These are phyloP conservation scores for Phoma herbarum DNA, from an alignment of 2,329 filamentous ascomycete species.

Conservation along the genomic window DNA sequence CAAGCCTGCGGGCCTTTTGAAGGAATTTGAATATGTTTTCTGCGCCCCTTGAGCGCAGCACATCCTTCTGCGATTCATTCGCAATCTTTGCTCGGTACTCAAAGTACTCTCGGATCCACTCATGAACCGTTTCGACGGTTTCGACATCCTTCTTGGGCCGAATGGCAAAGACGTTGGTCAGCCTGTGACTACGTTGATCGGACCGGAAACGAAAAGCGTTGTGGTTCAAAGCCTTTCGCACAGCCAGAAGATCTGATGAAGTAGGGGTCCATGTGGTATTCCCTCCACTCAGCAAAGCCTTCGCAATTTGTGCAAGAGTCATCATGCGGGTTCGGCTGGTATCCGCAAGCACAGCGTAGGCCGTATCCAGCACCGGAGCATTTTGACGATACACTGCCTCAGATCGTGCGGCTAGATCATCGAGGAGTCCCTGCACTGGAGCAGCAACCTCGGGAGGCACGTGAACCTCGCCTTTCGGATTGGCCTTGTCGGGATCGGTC, in stretches of 20 bases:
- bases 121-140: slow-evolving; percentile 61
- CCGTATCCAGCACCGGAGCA: slow-evolving; percentile 58
- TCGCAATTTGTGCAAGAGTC: slow-evolving; percentile 58
- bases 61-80: slow-evolving; percentile 2
- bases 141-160: slow-evolving; percentile 64
- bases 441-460: slow-evolving; percentile 58
- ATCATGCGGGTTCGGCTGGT: slow-evolving; percentile 56
- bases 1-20: slow-evolving; percentile 51
- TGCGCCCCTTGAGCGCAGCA: slow-evolving; percentile 28
- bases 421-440: slow-evolving; percentile 55
- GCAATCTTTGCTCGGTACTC: slow-evolving; percentile 53
- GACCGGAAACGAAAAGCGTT: slow-evolving; percentile 70
- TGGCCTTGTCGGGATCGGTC: slow-evolving; percentile 36
- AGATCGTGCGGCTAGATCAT: slow-evolving; percentile 55
- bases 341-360: slow-evolving; percentile 59
- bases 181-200: slow-evolving; percentile 59
- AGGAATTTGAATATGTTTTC: slow-evolving; percentile 52
- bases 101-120: slow-evolving; percentile 64
- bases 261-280: slow-evolving; percentile 42
- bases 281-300: slow-evolving; percentile 48
- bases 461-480: slow-evolving; percentile 46
- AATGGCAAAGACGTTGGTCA: slow-evolving; percentile 70
- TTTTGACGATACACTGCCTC: slow-evolving; percentile 59
- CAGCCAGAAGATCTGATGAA: slow-evolving; percentile 69
- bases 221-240: slow-evolving; percentile 70